phyloP scores from a whole-genome alignment of 257 asterid genomes.

The Ballota nigra region DNA sequence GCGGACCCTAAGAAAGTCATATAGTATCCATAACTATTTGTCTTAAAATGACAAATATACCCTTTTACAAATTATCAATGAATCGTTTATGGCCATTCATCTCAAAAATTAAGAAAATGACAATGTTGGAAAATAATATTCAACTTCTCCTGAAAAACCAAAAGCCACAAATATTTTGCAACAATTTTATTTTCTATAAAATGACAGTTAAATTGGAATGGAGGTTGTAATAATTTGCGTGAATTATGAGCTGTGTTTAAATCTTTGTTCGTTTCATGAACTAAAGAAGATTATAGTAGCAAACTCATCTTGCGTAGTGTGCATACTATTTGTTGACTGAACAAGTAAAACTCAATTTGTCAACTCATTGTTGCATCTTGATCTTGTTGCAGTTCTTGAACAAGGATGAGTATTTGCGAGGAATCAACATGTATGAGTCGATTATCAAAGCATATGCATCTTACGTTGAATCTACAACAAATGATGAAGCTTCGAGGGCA shows the following conservation, averaged over 20 bases:
- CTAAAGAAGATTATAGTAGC: neutral
- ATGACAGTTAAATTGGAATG: neutral
- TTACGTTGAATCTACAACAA: slow-evolving; percentile 36
- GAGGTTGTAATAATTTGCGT: neutral
- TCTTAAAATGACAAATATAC: neutral
- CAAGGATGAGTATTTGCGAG: slow-evolving; percentile 85
- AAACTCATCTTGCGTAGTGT: no score
- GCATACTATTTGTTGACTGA: neutral
- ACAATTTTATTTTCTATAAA: no score
- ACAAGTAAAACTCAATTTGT: neutral
- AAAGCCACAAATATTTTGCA: neutral
- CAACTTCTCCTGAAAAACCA: neutral
- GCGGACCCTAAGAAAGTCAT: no score
- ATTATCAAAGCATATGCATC: slow-evolving; percentile 75
- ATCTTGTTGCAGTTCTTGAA: slow-evolving; percentile 69
- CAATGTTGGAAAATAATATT: neutral
- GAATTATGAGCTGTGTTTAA: neutral
- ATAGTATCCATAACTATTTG: no score
- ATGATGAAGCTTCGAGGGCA: slow-evolving; percentile 51
- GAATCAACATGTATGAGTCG: slow-evolving; percentile 67
- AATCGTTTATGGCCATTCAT: neutral
- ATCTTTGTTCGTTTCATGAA: neutral
- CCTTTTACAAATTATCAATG: neutral
- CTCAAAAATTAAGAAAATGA: neutral
- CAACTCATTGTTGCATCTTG: neutral